Percentiles rank a stretch among this genome's conserved stretches.
phyloP scores from a whole-genome alignment of 352 stramenopile genomes.

The Pythium vanterpoolii region DNA sequence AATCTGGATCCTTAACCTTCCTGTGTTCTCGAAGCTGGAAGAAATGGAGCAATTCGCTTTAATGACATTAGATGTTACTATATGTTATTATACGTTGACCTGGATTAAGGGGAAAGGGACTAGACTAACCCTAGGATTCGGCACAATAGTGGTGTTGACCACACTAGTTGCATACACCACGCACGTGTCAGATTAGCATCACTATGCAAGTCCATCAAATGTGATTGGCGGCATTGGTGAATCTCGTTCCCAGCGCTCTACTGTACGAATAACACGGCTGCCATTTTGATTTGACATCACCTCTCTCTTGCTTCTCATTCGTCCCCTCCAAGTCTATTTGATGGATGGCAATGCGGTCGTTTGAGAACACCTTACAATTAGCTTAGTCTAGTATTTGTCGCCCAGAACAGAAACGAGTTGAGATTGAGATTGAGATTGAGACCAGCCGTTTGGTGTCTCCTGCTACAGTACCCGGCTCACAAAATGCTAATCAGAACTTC shows the following conservation, averaged over 20 bases:
- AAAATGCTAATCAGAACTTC: not conserved
- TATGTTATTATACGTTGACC: not conserved
- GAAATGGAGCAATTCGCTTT: not conserved
- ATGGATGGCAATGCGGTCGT: not conserved
- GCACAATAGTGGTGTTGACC: not conserved
- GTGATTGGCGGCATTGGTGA: not conserved
- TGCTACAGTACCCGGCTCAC: not conserved
- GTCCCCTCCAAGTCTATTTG: not conserved
- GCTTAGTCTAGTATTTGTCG: not conserved
- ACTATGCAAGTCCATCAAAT: not conserved
- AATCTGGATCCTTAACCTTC: too few species aligned
- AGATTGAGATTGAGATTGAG: not conserved
- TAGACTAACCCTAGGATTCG: too few species aligned
- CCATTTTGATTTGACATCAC: not conserved
- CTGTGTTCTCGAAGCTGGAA: too few species aligned
- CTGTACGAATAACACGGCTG: too few species aligned
- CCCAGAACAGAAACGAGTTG: not conserved
- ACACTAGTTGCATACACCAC: not conserved
- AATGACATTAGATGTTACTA: not conserved
- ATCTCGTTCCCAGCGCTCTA: too few species aligned
- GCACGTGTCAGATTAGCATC: not conserved
- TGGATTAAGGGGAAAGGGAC: not conserved
- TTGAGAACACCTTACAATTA: not conserved
- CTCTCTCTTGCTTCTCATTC: not conserved
- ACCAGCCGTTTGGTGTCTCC: not conserved